These are phyloP conservation scores for Pseudogymnoascus sp. DNA, from an alignment of 2,329 filamentous ascomycete species.

Conservation along the genomic window DNA sequence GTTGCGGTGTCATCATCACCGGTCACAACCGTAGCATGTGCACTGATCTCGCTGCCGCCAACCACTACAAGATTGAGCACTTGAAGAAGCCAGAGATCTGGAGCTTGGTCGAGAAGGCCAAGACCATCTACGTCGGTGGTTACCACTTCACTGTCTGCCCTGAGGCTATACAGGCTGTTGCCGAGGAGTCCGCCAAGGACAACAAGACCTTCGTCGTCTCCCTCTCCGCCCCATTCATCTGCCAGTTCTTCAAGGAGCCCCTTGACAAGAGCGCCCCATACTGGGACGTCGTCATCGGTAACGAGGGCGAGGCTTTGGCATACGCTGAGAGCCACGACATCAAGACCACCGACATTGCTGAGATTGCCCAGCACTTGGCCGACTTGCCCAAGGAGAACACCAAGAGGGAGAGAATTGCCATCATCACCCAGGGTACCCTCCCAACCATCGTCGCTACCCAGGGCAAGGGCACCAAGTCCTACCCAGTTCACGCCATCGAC, in stretches of 20 bases:
- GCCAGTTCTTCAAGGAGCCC: slow-evolving; percentile 95
- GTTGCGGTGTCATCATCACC: slow-evolving; percentile 94
- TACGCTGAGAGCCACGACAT: slow-evolving; percentile 79
- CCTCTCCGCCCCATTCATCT: slow-evolving; percentile 90
- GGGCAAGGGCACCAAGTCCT: slow-evolving; percentile 63
- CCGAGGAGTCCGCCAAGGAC: slow-evolving; percentile 77
- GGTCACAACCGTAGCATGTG: slow-evolving; percentile 91
- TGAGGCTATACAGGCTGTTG: slow-evolving; percentile 80
- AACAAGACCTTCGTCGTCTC: slow-evolving; percentile 92
- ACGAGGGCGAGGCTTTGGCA: slow-evolving; percentile 86
- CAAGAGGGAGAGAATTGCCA: slow-evolving; percentile 73
- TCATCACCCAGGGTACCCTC: slow-evolving; percentile 91
- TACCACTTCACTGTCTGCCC: slow-evolving; percentile 97
- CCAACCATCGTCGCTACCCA: slow-evolving; percentile 79
- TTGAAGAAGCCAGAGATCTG: slow-evolving; percentile 87
- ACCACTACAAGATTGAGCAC: slow-evolving; percentile 93
- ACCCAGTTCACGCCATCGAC: slow-evolving; percentile 72
- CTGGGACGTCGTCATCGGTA: slow-evolving; percentile 94
- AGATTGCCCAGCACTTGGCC: slow-evolving; percentile 79
- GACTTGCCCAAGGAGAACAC: slow-evolving; percentile 87
- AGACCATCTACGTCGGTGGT: slow-evolving; percentile 87
- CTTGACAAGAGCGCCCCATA: slow-evolving; percentile 80
- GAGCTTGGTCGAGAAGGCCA: slow-evolving; percentile 80
- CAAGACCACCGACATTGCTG: slow-evolving; percentile 66
- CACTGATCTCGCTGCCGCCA: slow-evolving; percentile 92